Conservation (phyloP, 495 filamentous ascomycete species). For the Neurospora intermedia region DNA sequence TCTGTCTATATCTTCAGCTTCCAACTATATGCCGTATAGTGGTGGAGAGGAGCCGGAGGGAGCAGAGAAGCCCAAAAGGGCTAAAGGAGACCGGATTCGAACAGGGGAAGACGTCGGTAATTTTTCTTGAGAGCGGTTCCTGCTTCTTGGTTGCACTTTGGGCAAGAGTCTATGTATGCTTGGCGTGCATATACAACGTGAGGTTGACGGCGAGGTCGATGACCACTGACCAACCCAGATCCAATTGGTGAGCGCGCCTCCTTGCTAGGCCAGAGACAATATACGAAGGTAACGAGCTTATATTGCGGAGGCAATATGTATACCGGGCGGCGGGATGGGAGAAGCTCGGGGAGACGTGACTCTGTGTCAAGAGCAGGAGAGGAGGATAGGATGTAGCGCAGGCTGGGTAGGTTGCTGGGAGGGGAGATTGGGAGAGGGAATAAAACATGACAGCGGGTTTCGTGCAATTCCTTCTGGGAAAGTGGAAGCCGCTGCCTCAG, state of each 20-base stretch:
- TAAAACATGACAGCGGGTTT: constrained; percentile 12
- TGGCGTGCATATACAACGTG: constrained; percentile 27
- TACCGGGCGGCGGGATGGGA: constrained; percentile 28
- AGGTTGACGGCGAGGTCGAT: constrained; percentile 20
- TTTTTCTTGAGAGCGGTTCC: constrained; percentile 19
- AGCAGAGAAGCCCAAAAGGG: constrained; percentile 22
- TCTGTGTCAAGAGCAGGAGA: constrained; percentile 4
- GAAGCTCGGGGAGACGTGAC: constrained; percentile 10
- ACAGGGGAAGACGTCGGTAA: constrained; percentile 23
- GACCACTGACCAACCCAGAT: constrained; percentile 14
- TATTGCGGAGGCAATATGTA: constrained; percentile 26
- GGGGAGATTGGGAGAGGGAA: constrained; percentile 2
- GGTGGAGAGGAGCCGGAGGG: constrained; percentile 24
- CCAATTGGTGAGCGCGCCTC: constrained; percentile 22
- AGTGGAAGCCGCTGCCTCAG: constrained; percentile 13
- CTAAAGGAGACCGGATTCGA: constrained; percentile 27
- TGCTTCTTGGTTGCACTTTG: constrained; percentile 20
- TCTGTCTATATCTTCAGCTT: constrained; percentile 5
- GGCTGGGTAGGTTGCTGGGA: not conserved
- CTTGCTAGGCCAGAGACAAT: constrained; percentile 24
- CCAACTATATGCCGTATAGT: constrained; percentile 27
- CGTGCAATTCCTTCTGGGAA: constrained; percentile 1
- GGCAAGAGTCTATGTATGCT: constrained; percentile 20
- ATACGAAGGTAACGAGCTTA: constrained; percentile 25
- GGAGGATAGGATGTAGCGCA: constrained; percentile 7